phyloP scores from a whole-genome alignment of 2,329 filamentous ascomycete species.

The Paracorniculantispora psalliotae region DNA sequence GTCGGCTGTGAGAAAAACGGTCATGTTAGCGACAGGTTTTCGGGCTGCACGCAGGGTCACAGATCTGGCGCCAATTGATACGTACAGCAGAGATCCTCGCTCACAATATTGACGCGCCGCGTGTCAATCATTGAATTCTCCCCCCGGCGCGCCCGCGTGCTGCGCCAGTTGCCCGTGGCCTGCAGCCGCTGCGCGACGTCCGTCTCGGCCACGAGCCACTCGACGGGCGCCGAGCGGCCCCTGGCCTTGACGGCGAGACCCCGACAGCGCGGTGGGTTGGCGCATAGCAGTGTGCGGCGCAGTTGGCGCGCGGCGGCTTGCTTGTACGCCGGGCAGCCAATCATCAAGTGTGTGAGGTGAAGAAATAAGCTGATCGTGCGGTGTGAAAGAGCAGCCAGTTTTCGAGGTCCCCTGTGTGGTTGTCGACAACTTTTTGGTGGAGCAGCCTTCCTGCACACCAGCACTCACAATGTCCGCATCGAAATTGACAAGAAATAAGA shows the following conservation, averaged over 20 bases:
- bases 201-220: slow-evolving; percentile 1
- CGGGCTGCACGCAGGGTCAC: too few relatives aligned
- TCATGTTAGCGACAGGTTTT: not conserved
- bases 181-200: slow-evolving; percentile 22
- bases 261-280: not conserved
- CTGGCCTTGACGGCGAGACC: not conserved
- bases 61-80: not conserved
- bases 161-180: slow-evolving; percentile 24
- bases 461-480: too few relatives aligned
- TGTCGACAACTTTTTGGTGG: not conserved
- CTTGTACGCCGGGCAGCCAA: not conserved
- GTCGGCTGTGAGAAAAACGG: slow-evolving; percentile 48
- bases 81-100: slow-evolving; percentile 46
- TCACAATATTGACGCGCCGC: slow-evolving; percentile 48
- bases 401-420: not conserved
- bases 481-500: too few relatives aligned
- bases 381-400: not conserved
- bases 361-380: not conserved
- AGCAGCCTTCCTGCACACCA: not conserved
- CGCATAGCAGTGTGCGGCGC: not conserved
- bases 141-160: not conserved
- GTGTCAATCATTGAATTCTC: slow-evolving; percentile 22
- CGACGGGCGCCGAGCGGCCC: not conserved
- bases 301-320: not conserved
- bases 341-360: not conserved